Evolutionary conservation across 2,329 filamentous ascomycete species (phyloP), one percentile per base, ranked within the genome.

Genomic region (Chalara sp.): DNA sequence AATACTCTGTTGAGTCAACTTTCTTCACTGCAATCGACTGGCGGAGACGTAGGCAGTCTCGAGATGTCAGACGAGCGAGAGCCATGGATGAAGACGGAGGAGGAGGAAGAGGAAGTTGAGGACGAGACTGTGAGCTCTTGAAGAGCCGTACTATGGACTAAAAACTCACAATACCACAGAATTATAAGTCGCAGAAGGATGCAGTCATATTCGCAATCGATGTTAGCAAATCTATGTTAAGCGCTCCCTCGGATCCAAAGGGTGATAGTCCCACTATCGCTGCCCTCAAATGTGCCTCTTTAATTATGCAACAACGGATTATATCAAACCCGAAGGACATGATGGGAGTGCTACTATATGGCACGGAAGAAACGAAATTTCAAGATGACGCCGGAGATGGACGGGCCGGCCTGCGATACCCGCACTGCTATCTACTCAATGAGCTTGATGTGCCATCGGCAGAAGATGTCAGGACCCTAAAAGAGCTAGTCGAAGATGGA

Each of bases 201-300:
- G 93, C 93, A n/a, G 80, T 97, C n/a, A 77, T 99, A 29, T 92
- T 99, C 66, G 92, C 90, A 11, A 96, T 99, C 62, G 87, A 97
- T 62, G 78, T 97, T 64, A 96, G 87, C 74, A 71, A 81, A 37
- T 90, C 89, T 0, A 99, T 97, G 92, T 73, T 97, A 56, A 72
- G 73, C 58, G 72, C 73, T 41, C 88, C 88, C 28, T 76, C 76
- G 6, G 76, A 80, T 54, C 79, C 83, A 47, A 95, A 88, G 70
- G 82, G 76, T 51, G 88, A 92, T 62, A 91, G 87, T 43, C 83
- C 92, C 4, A 76, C 89, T 1, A 78, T 85, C 48, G 91, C 92
- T 12, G 91, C 93, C 4, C 71, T 99, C 46, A 96, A 96, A 75
- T 96, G 89, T 62, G 93, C 92, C 52, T 95, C 95, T 63, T 83